These are phyloP conservation scores for Rubia peregrina DNA, from an alignment of 305 asterid genomes.

Conservation along the genomic window DNA sequence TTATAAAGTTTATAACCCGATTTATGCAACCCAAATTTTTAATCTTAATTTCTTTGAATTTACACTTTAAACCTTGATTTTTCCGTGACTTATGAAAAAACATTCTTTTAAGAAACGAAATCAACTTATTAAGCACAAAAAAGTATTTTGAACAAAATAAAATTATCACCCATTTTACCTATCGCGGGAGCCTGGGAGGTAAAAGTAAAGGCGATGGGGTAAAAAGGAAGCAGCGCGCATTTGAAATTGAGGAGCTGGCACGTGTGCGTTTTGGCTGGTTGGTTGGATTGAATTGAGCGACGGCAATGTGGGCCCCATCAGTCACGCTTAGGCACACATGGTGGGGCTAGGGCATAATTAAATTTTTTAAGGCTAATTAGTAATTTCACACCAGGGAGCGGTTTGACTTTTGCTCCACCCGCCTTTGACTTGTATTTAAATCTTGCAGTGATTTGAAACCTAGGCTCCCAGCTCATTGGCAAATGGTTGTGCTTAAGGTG, in stretches of 20 bases:
- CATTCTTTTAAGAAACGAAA: too few relatives aligned
- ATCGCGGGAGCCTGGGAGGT: not conserved
- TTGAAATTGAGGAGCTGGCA: constrained; percentile 29
- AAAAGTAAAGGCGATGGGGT: not conserved
- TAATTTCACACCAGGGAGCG: not conserved
- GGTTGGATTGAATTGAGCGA: constrained; percentile 28
- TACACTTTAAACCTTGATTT: too few relatives aligned
- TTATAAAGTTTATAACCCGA: too few relatives aligned
- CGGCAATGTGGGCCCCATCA: constrained; percentile 12
- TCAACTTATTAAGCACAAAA: too few relatives aligned
- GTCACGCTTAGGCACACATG: constrained; percentile 31
- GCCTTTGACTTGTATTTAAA: constrained; percentile 21
- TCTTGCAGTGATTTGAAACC: not conserved
- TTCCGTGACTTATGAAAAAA: too few relatives aligned
- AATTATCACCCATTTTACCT: too few relatives aligned
- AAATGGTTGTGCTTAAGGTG: too few relatives aligned
- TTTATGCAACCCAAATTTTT: too few relatives aligned
- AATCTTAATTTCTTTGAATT: too few relatives aligned
- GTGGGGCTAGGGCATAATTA: constrained; percentile 54
- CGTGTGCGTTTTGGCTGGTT: constrained; percentile 22
- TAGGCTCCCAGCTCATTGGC: too few relatives aligned
- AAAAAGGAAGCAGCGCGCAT: constrained; percentile 9
- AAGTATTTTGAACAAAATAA: too few relatives aligned
- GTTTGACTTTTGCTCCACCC: constrained; percentile 22
- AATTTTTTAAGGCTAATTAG: not conserved